Conservation (phyloP, 1,284 basidiomycete genomes). For the Ganoderma meredithae region DNA sequence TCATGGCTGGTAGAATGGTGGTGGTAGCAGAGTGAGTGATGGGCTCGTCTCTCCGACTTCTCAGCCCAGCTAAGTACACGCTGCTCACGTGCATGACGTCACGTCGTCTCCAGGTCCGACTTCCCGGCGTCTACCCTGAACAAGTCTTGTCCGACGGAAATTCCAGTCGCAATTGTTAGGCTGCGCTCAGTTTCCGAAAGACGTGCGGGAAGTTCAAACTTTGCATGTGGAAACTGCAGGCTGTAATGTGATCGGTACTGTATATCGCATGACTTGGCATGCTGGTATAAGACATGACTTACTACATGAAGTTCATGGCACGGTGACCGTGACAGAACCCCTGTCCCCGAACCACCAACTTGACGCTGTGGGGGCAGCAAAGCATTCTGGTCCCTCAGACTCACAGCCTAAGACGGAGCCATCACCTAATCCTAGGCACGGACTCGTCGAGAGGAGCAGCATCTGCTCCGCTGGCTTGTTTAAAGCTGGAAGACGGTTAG, state of each 20-base stretch:
- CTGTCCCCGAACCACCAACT: not conserved
- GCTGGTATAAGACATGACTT: not conserved
- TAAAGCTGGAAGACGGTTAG: not conserved
- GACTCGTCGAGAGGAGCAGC: not conserved
- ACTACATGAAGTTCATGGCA: too few species aligned
- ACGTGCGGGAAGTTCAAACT: not conserved
- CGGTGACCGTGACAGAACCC: not conserved
- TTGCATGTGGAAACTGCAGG: too few species aligned
- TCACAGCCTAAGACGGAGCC: not conserved
- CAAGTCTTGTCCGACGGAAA: not conserved
- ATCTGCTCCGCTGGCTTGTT: not conserved
- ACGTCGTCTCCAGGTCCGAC: conserved; percentile 10
- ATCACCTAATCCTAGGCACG: not conserved
- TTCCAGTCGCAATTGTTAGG: not conserved
- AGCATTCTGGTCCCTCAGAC: not conserved
- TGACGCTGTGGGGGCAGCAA: too few species aligned
- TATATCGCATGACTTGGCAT: not conserved
- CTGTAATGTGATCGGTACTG: not conserved
- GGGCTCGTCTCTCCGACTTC: conserved; percentile 9
- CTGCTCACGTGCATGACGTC: conserved; percentile 32
- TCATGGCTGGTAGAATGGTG: conserved; percentile 54
- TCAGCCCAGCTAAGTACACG: not conserved
- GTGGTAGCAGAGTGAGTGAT: conserved; percentile 26
- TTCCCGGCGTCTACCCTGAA: not conserved
- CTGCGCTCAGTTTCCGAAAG: too few species aligned